Conservation (phyloP, 306 rosid species). For the Parietaria judaica region DNA sequence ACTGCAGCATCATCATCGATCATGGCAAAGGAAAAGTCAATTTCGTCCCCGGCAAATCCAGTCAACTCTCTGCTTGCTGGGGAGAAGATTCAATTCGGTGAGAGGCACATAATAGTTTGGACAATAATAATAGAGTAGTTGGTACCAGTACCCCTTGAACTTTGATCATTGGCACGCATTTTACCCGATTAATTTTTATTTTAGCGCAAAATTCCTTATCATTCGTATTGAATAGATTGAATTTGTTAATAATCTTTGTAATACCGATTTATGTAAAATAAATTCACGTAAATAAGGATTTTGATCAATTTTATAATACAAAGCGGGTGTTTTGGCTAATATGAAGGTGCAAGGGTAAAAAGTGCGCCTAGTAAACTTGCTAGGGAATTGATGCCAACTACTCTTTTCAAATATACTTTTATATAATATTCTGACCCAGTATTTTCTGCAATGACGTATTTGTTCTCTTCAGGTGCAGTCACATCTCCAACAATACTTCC, state of each 20-base stretch:
- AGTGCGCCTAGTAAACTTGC: too few relatives aligned
- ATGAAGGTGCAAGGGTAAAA: too few relatives aligned
- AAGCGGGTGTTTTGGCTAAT: too few relatives aligned
- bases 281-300: too few relatives aligned
- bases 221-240: too few relatives aligned
- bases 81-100: constrained; percentile 97
- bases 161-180: too few relatives aligned
- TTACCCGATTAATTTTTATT: too few relatives aligned
- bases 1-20: constrained; percentile 62
- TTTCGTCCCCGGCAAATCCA: constrained; percentile 63
- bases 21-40: constrained; percentile 57
- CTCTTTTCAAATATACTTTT: not conserved
- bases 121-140: not conserved
- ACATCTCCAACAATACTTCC: constrained; percentile 90
- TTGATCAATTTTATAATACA: too few relatives aligned
- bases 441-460: constrained; percentile 9
- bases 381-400: too few relatives aligned
- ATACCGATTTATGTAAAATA: too few relatives aligned
- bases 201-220: too few relatives aligned
- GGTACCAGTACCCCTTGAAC: not conserved
- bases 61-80: constrained; percentile 92
- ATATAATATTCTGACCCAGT: constrained; percentile 7
- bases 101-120: constrained; percentile 20
- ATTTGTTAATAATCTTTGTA: too few relatives aligned
- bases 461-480: constrained; percentile 65